Evolutionary conservation across 1,284 basidiomycete genomes (phyloP), one percentile per base, ranked within the genome.

Genomic region (Sanghuangporus sanghuang): DNA sequence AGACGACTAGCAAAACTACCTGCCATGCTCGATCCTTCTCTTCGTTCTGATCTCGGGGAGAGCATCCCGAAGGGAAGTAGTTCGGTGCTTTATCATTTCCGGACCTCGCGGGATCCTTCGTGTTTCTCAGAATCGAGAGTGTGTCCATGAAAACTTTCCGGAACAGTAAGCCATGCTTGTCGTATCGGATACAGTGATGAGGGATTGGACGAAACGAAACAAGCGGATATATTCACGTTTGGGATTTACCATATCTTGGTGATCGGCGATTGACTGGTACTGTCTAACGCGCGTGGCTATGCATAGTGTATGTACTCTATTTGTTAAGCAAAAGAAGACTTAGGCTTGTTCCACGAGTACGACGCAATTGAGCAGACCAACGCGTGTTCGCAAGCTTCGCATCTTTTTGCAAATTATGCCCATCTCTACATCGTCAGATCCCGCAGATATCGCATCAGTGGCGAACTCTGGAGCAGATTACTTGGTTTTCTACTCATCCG

Each of bases 401-500:
- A 49, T 38, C 32, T 6, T 11, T 8, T 18, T 53, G n/a, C 2
- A 54, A 46, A 16, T 59, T 23, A 63, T 63, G 62, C 56, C 62
- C 40, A 27, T 63, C 14, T 14, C 50, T 16, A 52, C 36, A n/a
- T 59, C 62, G 18, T 40, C 62, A 23, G 48, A 62, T 12, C 61
- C 61, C 38, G 55, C 63, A 14, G 63, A 64, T 60, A 36, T 52
- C 32, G 38, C 39, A 46, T 53, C 62, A 12, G 18, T 61, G 39
- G 68, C 71, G 57, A 70, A 74, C 36, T 75, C 76, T 3, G 73
- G 78, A n/a, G 81, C 84, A 44, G 71, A 77, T 12, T 89, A 79
- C 67, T 66, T 90, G 36, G 74, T 91, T 38, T 89, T 91, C 71
- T 90, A 85, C 66, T 82, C 89, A 8, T 89, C 86, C 14, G 72